Evolutionary conservation across 352 stramenopile species (phyloP).

Genomic region (Aphanomyces stellatus): DNA sequence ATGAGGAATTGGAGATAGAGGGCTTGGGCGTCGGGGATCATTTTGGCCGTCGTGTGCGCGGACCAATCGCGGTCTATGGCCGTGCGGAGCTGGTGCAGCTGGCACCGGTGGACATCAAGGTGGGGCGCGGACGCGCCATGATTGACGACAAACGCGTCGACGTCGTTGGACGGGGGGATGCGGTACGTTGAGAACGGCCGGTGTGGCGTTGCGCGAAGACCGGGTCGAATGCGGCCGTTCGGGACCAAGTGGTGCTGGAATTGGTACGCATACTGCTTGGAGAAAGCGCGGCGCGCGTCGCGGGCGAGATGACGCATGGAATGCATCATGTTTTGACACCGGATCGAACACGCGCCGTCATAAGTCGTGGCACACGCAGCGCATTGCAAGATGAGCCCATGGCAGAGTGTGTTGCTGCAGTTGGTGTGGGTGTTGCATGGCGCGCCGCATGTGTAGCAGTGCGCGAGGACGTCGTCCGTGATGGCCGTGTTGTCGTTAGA

Average conservation of each 20-base stretch:
- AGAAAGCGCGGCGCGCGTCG: slow-evolving; percentile 43
- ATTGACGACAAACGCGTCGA: slow-evolving; percentile 25
- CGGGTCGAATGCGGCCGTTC: slow-evolving; percentile 5
- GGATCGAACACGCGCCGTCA: slow-evolving; percentile 29
- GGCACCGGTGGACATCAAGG: too few relatives aligned
- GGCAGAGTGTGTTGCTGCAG: slow-evolving; percentile 56
- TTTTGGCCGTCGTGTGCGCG: slow-evolving; percentile 36
- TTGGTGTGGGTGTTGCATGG: slow-evolving; percentile 40
- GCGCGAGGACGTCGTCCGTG: slow-evolving; percentile 49
- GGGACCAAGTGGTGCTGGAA: slow-evolving; percentile 33
- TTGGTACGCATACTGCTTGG: slow-evolving; percentile 40
- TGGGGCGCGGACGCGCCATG: slow-evolving; percentile 15
- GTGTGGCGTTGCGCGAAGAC: background rate
- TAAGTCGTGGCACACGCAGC: slow-evolving; percentile 25
- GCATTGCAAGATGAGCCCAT: slow-evolving; percentile 45
- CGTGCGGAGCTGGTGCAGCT: slow-evolving; percentile 36
- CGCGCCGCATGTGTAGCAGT: slow-evolving; percentile 50
- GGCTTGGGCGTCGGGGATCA: slow-evolving; percentile 51
- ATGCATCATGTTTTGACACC: slow-evolving; percentile 43
- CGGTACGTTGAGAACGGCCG: slow-evolving; percentile 18
- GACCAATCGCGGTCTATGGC: slow-evolving; percentile 32
- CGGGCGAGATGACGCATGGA: slow-evolving; percentile 44
- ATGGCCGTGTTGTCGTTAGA: slow-evolving; percentile 23
- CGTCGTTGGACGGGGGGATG: background rate
- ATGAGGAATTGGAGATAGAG: slow-evolving; percentile 66